Conservation (phyloP, 139 green algal species). For the Marvania coccoides region DNA sequence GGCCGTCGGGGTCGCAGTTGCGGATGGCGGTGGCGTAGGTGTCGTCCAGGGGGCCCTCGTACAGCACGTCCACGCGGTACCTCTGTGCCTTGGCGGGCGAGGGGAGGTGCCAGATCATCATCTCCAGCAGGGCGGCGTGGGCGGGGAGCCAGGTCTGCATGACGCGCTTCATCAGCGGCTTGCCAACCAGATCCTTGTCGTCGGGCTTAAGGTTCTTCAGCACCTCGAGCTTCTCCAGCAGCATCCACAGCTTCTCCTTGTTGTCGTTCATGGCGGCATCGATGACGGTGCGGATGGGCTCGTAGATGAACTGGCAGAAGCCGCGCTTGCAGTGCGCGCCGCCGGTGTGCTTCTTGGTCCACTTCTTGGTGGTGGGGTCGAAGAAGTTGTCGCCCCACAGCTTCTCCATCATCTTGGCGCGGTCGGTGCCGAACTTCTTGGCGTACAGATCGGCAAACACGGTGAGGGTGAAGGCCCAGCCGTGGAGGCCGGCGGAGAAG, state of each 20-base stretch:
- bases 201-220: constrained; percentile 75
- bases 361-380: constrained; percentile 95
- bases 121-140: constrained; percentile 91
- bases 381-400: constrained; percentile 99
- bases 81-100: constrained; percentile 80
- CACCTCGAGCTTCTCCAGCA: constrained; percentile 88
- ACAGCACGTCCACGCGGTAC: constrained; percentile 96
- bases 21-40: constrained; percentile 85
- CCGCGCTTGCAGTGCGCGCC: constrained; percentile 84
- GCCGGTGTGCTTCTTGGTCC: constrained; percentile 91
- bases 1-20: constrained; percentile 91
- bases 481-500: constrained; percentile 97
- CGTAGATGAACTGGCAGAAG: constrained; percentile 98
- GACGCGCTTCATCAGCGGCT: constrained; percentile 84
- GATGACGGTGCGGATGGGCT: constrained; percentile 94
- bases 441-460: constrained; percentile 96
- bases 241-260: constrained; percentile 91
- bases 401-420: constrained; percentile 89
- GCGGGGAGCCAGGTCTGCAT: constrained; percentile 96
- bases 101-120: constrained; percentile 94
- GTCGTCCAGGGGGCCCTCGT: constrained; percentile 97
- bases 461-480: constrained; percentile 99
- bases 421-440: constrained; percentile 91
- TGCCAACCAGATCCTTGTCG: constrained; percentile 91
- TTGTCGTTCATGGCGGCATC: constrained; percentile 92